Evolutionary conservation across 2,329 filamentous ascomycete species (phyloP).

Genomic region (Scopulariopsis brevicaulis): DNA sequence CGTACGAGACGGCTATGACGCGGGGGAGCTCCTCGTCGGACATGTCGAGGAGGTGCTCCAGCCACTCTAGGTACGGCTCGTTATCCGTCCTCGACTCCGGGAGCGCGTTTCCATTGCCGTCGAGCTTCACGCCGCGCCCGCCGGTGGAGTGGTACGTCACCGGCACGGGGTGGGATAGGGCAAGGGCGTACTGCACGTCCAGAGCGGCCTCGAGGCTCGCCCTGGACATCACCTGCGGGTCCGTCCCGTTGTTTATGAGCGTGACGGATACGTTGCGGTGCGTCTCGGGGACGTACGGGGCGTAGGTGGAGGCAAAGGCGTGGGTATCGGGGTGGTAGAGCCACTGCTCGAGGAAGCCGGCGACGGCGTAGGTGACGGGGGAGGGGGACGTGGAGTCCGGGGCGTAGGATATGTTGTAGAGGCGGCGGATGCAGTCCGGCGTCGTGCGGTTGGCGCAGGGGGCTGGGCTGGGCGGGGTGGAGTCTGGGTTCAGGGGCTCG

Average conservation of each 20-base stretch:
- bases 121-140: constrained; percentile 29
- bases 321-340: constrained; percentile 29
- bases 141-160: constrained; percentile 32
- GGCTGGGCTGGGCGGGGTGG: neutral
- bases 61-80: constrained; percentile 45
- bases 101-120: constrained; percentile 21
- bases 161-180: constrained; percentile 29
- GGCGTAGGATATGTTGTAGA: constrained; percentile 32
- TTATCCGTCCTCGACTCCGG: constrained; percentile 25
- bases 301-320: constrained; percentile 22
- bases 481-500: constrained; percentile 1
- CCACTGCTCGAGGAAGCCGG: constrained; percentile 37
- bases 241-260: constrained; percentile 29
- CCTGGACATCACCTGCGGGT: constrained; percentile 22
- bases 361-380: constrained; percentile 28
- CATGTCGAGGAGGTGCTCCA: constrained; percentile 35
- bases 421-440: constrained; percentile 27
- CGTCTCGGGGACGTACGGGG: constrained; percentile 21
- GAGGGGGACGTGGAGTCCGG: constrained; percentile 14
- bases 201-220: constrained; percentile 33
- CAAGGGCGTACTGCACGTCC: constrained; percentile 36
- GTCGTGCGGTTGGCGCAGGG: constrained; percentile 20
- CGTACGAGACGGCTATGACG: constrained; percentile 46
- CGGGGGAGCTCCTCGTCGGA: constrained; percentile 35
- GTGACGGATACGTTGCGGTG: constrained; percentile 27